These are phyloP conservation scores for Leishmania amazonensis DNA, from an alignment of 208 protist species.

Conservation along the genomic window DNA sequence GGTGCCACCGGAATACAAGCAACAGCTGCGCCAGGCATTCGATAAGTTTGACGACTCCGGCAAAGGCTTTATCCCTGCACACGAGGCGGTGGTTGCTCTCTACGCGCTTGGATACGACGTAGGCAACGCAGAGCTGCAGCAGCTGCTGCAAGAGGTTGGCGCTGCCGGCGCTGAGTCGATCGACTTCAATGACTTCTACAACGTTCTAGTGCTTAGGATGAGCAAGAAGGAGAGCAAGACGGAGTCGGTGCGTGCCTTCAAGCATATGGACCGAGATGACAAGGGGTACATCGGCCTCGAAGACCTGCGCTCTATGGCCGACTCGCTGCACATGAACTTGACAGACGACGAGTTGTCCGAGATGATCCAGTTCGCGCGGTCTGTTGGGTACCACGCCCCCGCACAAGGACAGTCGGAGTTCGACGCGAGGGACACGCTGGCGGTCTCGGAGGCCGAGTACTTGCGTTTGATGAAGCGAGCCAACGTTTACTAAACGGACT, in stretches of 20 bases:
- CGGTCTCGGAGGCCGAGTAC: constrained; percentile 95
- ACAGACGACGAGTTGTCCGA: constrained; percentile 97
- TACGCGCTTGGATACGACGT: constrained; percentile 95
- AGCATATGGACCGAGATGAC: constrained; percentile 91
- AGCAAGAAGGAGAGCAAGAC: constrained; percentile 70
- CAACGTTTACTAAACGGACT: constrained; percentile 72
- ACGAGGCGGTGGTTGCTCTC: constrained; percentile 93
- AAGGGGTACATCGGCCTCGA: constrained; percentile 94
- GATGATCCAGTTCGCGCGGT: constrained; percentile 96
- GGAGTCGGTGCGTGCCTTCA: constrained; percentile 93
- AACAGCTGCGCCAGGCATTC: constrained; percentile 94
- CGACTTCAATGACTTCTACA: constrained; percentile 93
- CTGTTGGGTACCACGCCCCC: constrained; percentile 31
- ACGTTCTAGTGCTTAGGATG: constrained; percentile 86
- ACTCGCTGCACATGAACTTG: constrained; percentile 92
- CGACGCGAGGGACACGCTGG: constrained; percentile 63
- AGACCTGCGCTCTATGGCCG: constrained; percentile 94
- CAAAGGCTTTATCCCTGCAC: constrained; percentile 82
- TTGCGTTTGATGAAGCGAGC: constrained; percentile 96
- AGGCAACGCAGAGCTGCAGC: constrained; percentile 83
- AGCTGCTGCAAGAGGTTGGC: constrained; percentile 80
- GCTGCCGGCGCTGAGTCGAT: constrained; percentile 60
- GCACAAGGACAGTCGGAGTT: constrained; percentile 48
- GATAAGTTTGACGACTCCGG: constrained; percentile 96
- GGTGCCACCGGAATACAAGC: constrained; percentile 78